phyloP scores from a whole-genome alignment of 2,329 filamentous ascomycete species.

The Aspergillus sp. region DNA sequence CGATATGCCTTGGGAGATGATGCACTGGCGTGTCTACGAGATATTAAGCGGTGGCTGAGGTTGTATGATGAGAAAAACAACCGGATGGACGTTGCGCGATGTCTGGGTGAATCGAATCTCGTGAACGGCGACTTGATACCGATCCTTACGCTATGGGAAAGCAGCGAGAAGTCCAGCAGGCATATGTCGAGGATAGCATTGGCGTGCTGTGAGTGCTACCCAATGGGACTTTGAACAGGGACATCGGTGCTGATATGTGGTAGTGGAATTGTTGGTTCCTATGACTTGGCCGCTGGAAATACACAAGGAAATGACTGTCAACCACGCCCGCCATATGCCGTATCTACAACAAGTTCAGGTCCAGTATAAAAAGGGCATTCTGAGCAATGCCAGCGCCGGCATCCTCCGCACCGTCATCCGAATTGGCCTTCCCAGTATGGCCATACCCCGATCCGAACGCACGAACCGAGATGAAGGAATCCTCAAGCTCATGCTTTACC shows the following conservation, averaged over 20 bases:
- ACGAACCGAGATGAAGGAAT: constrained; percentile 79
- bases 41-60: constrained; percentile 91
- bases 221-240: background rate
- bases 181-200: constrained; percentile 73
- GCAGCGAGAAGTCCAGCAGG: constrained; percentile 63
- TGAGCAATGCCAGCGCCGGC: constrained; percentile 71
- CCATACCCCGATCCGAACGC: constrained; percentile 66
- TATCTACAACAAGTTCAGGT: constrained; percentile 84
- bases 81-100: constrained; percentile 89
- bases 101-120: constrained; percentile 85
- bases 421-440: constrained; percentile 79
- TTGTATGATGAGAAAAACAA: constrained; percentile 91
- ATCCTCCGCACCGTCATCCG: constrained; percentile 77
- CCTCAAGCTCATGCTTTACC: constrained; percentile 82
- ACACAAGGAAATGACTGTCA: constrained; percentile 74
- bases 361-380: constrained; percentile 78
- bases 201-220: constrained; percentile 55
- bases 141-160: constrained; percentile 76
- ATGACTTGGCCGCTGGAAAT: constrained; percentile 92
- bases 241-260: constrained; percentile 13
- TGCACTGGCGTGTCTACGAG: constrained; percentile 81
- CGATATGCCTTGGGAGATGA: constrained; percentile 88
- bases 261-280: constrained; percentile 79
- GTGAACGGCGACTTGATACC: constrained; percentile 82
- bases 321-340: constrained; percentile 86